Evolutionary conservation across 495 filamentous ascomycete species (phyloP), one percentile per base, ranked within the genome.

Genomic region (Aspergillus avenaceus): DNA sequence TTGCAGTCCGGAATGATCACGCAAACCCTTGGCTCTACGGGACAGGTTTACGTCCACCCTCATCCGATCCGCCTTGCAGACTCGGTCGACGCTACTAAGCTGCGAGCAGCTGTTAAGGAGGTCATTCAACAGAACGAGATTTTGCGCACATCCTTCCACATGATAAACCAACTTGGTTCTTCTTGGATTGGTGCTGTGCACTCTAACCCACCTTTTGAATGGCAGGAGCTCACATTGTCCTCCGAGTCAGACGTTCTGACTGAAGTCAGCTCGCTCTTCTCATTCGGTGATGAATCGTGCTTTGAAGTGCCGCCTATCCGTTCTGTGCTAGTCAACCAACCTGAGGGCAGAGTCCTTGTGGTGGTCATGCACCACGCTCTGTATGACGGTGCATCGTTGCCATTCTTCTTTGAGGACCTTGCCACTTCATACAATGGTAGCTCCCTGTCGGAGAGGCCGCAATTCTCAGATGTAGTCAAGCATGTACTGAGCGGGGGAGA

Each of bases 361-460:
- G 41, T 73, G 18, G 56, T 67, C 16, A 76, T 95, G 24, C 85
- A 92, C 59, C 92, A 97, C 61, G 89, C 83, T 4, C 69, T 97
- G 0, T 97, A 97, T 59, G 92, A 97, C 65, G 91, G 86, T 8
- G 86, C 77, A 59, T 92, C 89, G 44, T 75, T 95, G 16, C 69
- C 78, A 4, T 65, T 91, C 13, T 62, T 96, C 0, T 71, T 96
- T 9, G 69, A 75, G n/a, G 70, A 77, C 29, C 67, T 91, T 13
- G 68, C 67, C 26, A 60, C 49, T 3, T 57, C 56, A 6, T 75
- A 74, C 46, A 42, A 53, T 13, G 68, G 65, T 8, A 49, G 54
- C 14, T 19, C 50, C 4, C 56, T 54, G 4, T 22, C 41, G 0
- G 28, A 56, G 14, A 47, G 55, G 19, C 62, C 61, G 0, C 59